Evolutionary conservation across 768 basidiomycete species (phyloP).

Genomic region (Asterophora lycoperdoides): DNA sequence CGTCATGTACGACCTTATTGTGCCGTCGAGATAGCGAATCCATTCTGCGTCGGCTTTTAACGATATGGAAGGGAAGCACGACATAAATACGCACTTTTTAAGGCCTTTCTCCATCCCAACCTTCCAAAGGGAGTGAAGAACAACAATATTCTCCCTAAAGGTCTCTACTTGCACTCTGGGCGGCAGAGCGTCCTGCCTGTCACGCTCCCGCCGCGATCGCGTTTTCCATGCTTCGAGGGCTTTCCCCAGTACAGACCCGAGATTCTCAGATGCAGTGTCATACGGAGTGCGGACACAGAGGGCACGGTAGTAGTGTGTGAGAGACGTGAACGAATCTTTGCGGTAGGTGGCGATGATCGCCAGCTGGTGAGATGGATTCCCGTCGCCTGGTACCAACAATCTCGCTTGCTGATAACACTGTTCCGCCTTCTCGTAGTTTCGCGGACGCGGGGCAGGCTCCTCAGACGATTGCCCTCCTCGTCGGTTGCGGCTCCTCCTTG

Average conservation of each 20-base stretch:
- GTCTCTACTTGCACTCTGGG: slow-evolving; percentile 53
- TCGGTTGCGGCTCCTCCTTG: slow-evolving; percentile 41
- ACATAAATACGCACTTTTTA: slow-evolving; percentile 47
- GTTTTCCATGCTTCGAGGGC: slow-evolving; percentile 57
- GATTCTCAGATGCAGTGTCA: slow-evolving; percentile 82
- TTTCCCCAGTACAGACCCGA: slow-evolving; percentile 67
- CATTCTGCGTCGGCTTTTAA: slow-evolving; percentile 34
- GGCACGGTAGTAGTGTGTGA: slow-evolving; percentile 88
- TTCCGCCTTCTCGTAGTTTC: slow-evolving; percentile 71
- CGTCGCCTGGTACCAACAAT: slow-evolving; percentile 78
- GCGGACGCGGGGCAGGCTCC: slow-evolving; percentile 49
- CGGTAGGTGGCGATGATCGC: slow-evolving; percentile 88
- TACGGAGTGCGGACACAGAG: slow-evolving; percentile 85
- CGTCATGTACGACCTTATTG: slow-evolving; percentile 43
- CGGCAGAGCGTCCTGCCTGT: slow-evolving; percentile 30
- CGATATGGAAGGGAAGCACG: slow-evolving; percentile 4
- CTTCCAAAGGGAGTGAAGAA: slow-evolving; percentile 75
- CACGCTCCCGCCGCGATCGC: slow-evolving; percentile 37
- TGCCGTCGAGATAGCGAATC: slow-evolving; percentile 44
- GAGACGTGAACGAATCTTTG: slow-evolving; percentile 72
- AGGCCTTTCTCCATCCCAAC: slow-evolving; percentile 46
- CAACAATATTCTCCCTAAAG: slow-evolving; percentile 72
- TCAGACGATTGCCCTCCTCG: slow-evolving; percentile 44
- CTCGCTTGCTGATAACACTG: slow-evolving; percentile 86
- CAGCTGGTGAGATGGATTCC: slow-evolving; percentile 94